Base-by-base conservation (phyloP, 495 filamentous ascomycete species). In the Daldinia loculata region DNA sequence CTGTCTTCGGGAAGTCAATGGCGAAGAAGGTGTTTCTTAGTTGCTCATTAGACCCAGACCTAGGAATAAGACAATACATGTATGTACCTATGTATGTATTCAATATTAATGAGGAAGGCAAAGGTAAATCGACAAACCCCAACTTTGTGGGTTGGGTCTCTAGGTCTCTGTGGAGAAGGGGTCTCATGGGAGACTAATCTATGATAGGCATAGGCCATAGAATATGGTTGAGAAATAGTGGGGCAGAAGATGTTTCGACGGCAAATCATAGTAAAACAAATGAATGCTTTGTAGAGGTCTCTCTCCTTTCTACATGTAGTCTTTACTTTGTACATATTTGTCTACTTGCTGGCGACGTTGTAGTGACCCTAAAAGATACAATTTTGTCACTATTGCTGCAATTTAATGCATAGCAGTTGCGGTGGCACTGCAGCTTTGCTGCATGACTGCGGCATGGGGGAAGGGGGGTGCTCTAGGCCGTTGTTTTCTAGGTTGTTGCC, bases 151-250 rank as follows among this genome's bases (percentile, higher is more conserved):
- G 36, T 62, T 66, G 45, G 34, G 34, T 36, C 34, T 36, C 34
- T 34, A 1, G 66, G 66, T 66, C 62, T 11, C 24, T 70, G 66
- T 70, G 60, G 71, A 67, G 59, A 67, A 70, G 66, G 71, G 62
- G 67, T 67, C 67, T 64, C 29, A 15, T 67, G 22, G 15, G 29
- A 55, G 17, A 36, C 71, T 74, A 74, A 48, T 36, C 62, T 55
- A 9, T 27, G 66, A 55, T 65, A 66, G 66, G 70, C 2, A 61
- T 69, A 62, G 61, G 38, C 17, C 4, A 34, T 52, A 27, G 41
- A 24, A 71, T 67, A 69, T 77, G 63, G 70, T 75, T 75, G 73
- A 77, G 75, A 53, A 75, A 69, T 65, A 58, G 65, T 74, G 70
- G 70, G 57, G 55, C 19, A 29, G 12, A 27, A 50, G 17, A 55